Percentiles rank a stretch among this genome's conserved stretches.
Conservation (phyloP, 2,329 filamentous ascomycete species). For the Curvularia verruculosa region DNA sequence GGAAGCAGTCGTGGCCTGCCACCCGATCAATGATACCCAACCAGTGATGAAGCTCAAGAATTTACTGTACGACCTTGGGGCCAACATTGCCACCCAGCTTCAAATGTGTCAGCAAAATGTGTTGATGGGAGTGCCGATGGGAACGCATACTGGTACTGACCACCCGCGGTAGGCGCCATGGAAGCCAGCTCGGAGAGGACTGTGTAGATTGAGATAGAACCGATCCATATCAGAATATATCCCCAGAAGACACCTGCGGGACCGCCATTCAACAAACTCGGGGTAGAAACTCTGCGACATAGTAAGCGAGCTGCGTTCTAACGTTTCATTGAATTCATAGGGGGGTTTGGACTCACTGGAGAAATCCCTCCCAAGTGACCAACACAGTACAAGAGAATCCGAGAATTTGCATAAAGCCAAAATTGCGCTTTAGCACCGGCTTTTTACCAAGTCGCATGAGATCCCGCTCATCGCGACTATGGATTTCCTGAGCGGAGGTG, state of each 20-base stretch:
- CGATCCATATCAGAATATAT: conserved; percentile 19
- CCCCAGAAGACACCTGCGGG: conserved; percentile 20
- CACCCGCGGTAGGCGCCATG: conserved; percentile 24
- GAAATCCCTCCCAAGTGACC: conserved; percentile 15
- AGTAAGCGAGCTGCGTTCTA: background rate
- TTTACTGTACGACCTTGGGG: conserved; percentile 45
- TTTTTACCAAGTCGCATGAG: conserved; percentile 17
- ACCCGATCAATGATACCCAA: conserved; percentile 23
- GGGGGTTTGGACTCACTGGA: conserved; percentile 2
- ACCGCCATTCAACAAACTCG: conserved; percentile 18
- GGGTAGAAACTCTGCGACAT: background rate
- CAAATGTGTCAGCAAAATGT: background rate
- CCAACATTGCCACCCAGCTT: conserved; percentile 41
- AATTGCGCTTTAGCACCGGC: conserved; percentile 18
- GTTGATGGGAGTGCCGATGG: background rate
- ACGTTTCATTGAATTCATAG: too few relatives aligned
- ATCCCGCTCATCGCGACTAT: conserved; percentile 7
- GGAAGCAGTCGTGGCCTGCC: conserved; percentile 18
- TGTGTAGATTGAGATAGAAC: conserved; percentile 17
- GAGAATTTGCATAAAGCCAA: conserved; percentile 18
- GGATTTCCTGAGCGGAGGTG: background rate
- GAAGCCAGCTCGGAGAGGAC: conserved; percentile 25
- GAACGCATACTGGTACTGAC: conserved; percentile 17
- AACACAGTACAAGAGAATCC: conserved; percentile 9
- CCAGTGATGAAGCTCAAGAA: conserved; percentile 21